Base-by-base conservation (phyloP, 73 alveolate genomes). In the Tetrahymena malaccensis region DNA sequence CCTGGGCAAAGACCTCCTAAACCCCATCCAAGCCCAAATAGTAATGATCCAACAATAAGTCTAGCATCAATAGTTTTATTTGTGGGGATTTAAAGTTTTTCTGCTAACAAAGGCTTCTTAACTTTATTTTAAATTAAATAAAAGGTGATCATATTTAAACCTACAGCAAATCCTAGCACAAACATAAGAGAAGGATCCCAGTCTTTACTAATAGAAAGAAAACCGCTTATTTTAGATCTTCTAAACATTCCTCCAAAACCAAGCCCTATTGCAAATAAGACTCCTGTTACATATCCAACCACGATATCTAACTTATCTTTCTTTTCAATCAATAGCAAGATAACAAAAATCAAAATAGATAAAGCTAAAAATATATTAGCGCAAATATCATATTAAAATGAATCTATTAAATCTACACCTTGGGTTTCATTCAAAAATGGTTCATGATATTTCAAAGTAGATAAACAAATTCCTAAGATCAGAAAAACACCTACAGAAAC, bases 21-120 rank as follows among this genome's bases (percentile, higher is more conserved):
- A 31, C 99, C 99, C 99, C 99, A 99, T 31, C 99, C 99, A 55
- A 99, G 85, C 83, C 99, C 99, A 97, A 99, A 99, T 8, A 98
- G 95, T 10, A 98, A 98, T 0, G 99, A 96, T 17, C 99, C 99
- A 8, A 96, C 56, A 43, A 98, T 93, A 84, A 99, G 97, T 94
- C 98, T 96, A 21, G 85, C 94, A 96, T 99, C 99, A 27, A 98
- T 57, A 15, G 43, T 94, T 35, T 96, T 97, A 85, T 95, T 97
- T 8, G 97, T 85, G 22, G 99, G 99, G 8, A 98, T 85, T 19
- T 94, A 97, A 34, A 95, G 97, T 85, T 94, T 97, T 85, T 85
- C 98, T 58, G 97, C 96, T 55, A 85, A 55, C 44, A 96, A 93
- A 16, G 99, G 99, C 55, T 97, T 95, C 58, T 96, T 94, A 31